A percentile compares a stretch with the other conserved stretches of the same genome.
Conservation (phyloP, 345 rosid genomes). For the Gossypium rotundifolium region DNA sequence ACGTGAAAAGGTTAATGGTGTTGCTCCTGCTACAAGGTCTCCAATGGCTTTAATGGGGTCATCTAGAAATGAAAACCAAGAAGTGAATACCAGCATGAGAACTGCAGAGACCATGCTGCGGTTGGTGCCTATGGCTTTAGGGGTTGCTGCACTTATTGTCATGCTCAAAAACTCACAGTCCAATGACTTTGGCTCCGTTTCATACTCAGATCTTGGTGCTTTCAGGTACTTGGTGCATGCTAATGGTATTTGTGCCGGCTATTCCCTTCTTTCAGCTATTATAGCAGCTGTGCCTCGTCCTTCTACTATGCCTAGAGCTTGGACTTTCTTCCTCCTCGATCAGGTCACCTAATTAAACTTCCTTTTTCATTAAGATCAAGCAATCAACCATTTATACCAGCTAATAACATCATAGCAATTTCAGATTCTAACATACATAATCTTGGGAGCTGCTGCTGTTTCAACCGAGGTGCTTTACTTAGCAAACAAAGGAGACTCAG, state of each 20-base stretch:
- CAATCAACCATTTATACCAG: background rate
- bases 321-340: slow-evolving; percentile 89
- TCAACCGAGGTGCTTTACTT: slow-evolving; percentile 69
- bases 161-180: slow-evolving; percentile 64
- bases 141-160: slow-evolving; percentile 53
- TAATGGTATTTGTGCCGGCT: slow-evolving; percentile 95
- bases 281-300: slow-evolving; percentile 68
- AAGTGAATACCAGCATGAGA: slow-evolving; percentile 13
- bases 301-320: slow-evolving; percentile 57
- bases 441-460: slow-evolving; percentile 65
- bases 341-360: slow-evolving; percentile 37
- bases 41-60: slow-evolving; percentile 17
- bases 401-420: background rate
- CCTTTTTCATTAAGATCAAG: background rate
- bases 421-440: slow-evolving; percentile 43
- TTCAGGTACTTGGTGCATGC: slow-evolving; percentile 95
- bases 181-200: slow-evolving; percentile 63
- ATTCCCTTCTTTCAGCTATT: slow-evolving; percentile 80
- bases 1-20: slow-evolving; percentile 12
- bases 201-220: slow-evolving; percentile 74
- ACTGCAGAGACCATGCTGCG: slow-evolving; percentile 51
- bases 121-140: slow-evolving; percentile 50
- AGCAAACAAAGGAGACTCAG: slow-evolving; percentile 54
- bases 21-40: background rate
- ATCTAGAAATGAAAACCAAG: slow-evolving; percentile 3